Evolutionary conservation across 495 filamentous ascomycete species (phyloP), one percentile per base, ranked within the genome.

Genomic region (Penicillium silybi): DNA sequence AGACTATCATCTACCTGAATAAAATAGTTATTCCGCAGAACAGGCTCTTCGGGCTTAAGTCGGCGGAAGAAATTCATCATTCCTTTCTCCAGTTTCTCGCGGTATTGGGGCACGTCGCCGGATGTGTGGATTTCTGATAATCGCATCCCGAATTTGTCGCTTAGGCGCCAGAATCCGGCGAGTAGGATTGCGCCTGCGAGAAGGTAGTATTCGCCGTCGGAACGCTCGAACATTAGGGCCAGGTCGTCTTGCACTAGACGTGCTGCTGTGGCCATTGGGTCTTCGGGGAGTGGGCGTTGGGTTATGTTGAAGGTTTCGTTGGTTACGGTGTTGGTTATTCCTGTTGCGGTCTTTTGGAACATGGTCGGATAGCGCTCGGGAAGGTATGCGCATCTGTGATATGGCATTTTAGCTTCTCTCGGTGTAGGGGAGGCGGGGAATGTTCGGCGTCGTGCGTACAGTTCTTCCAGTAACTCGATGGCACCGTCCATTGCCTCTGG

Each of bases 221-320:
- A 63, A 25, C 72, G 77, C 66, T 95, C 88, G 59, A 95, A 76
- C 90, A 96, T 95, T 19, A 95, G 78, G 1, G 89, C 89, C 1
- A 95, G 70, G 62, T 95, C 91, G 63, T 95, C 91, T 72, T 95
- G 91, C 18, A 89, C 72, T 29, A 93, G 76, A 10, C 89, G 81
- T 5, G 83, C 83, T 43, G 75, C 78, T 63, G 80, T 91, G 48
- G 79, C 74, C 87, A 95, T 95, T 8, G 90, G 90, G 54, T 95
- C 88, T 75, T 95, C 89, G 2, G 72, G 63, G 19, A 92, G 73
- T 7, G 86, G 88, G 4, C 85, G 79, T 51, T 78, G 71, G 15
- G 69, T 61, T 47, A 88, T 85, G 64, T 90, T 73, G 75, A 95
- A 90, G 26, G 67, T 72, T 74, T 95, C 89, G 13, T 82, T 74